phyloP scores from a whole-genome alignment of 2,329 filamentous ascomycete species.

The Lizonia empirigonia region DNA sequence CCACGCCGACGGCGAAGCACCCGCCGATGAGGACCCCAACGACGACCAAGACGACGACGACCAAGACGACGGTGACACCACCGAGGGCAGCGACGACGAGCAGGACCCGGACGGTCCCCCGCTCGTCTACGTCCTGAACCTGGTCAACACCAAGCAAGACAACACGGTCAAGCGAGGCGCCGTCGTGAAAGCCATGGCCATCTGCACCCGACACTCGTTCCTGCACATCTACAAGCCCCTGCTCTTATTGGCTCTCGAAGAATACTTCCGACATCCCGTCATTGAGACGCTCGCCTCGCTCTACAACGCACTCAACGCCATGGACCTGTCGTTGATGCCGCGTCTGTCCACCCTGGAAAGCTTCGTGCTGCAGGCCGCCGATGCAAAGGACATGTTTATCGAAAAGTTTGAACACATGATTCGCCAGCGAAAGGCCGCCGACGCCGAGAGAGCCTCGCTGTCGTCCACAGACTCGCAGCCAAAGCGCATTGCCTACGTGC shows the following conservation, averaged over 20 bases:
- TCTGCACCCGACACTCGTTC: conserved; percentile 96
- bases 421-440: conserved; percentile 76
- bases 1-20: conserved; percentile 51
- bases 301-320: conserved; percentile 91
- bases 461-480: conserved; percentile 48
- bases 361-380: conserved; percentile 83
- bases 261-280: conserved; percentile 92
- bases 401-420: conserved; percentile 98
- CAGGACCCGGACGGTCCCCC: conserved; percentile 78
- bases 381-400: conserved; percentile 94
- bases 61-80: conserved; percentile 55
- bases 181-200: conserved; percentile 97
- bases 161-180: conserved; percentile 90
- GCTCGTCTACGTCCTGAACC: conserved; percentile 92
- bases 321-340: conserved; percentile 95
- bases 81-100: conserved; percentile 60
- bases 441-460: conserved; percentile 48
- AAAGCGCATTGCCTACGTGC: conserved; percentile 68
- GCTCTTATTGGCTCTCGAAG: conserved; percentile 86
- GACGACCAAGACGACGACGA: conserved; percentile 52
- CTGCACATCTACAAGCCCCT: conserved; percentile 99
- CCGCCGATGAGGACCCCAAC: conserved; percentile 34
- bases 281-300: conserved; percentile 86
- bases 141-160: conserved; percentile 98
- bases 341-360: conserved; percentile 81